Evolutionary conservation across 1,139 yeast genomes (phyloP).

Genomic region (Zhuliangozyma blackwelliae): DNA sequence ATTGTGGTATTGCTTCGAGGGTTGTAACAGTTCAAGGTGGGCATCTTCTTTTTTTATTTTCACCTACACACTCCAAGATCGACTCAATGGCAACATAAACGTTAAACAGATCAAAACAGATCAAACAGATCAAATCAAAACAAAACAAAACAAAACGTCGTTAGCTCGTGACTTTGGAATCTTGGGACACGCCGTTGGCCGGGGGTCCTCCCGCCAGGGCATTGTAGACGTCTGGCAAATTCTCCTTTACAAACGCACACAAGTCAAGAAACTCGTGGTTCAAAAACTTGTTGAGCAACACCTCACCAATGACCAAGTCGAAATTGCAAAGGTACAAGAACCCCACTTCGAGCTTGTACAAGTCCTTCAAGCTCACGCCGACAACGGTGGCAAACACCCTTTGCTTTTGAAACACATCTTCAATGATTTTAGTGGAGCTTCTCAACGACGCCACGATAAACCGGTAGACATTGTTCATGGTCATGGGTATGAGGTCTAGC

Average conservation of each 20-base stretch:
- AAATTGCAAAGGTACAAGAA: constrained; percentile 41
- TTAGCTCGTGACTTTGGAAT: too few relatives aligned
- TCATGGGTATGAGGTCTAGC: constrained; percentile 29
- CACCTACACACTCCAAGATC: too few relatives aligned
- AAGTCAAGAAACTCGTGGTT: constrained; percentile 24
- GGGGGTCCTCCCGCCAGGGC: too few relatives aligned
- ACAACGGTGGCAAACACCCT: constrained; percentile 42
- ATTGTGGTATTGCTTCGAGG: too few relatives aligned
- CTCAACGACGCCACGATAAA: constrained; percentile 40
- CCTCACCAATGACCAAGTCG: constrained; percentile 34
- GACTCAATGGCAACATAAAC: too few relatives aligned
- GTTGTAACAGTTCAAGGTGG: neutral
- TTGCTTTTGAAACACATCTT: constrained; percentile 44
- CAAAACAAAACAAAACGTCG: too few relatives aligned
- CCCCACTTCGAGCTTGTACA: constrained; percentile 37
- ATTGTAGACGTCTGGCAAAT: constrained; percentile 6
- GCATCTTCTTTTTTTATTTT: neutral
- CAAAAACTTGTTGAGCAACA: constrained; percentile 29
- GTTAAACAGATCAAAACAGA: too few relatives aligned
- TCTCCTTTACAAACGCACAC: constrained; percentile 14
- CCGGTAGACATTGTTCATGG: constrained; percentile 34
- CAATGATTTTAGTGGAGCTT: constrained; percentile 41
- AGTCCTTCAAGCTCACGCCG: constrained; percentile 37
- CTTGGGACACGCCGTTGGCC: too few relatives aligned
- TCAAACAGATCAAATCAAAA: too few relatives aligned